These are phyloP conservation scores for Babjeviella inositovora DNA, from an alignment of 805 yeast genomes.

Conservation along the genomic window DNA sequence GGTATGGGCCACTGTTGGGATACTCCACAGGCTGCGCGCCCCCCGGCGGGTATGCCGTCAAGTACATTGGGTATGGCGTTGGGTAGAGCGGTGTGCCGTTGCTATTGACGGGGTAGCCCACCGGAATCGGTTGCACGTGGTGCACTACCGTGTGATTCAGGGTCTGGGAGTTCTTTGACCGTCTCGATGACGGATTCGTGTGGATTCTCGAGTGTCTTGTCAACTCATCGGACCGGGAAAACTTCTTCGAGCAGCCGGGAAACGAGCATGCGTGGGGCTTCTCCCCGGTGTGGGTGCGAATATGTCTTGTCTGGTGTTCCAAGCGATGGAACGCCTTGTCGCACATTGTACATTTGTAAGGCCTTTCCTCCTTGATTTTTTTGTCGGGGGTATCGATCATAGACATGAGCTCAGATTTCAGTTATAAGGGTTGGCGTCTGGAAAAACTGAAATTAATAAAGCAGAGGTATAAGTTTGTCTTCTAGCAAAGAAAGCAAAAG, in stretches of 20 bases:
- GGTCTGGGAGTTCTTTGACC: slow-evolving; percentile 13
- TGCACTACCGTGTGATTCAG: slow-evolving; percentile 3
- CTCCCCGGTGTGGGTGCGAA: slow-evolving; percentile 88
- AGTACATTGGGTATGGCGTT: slow-evolving; percentile 2
- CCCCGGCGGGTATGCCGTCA: too few species aligned
- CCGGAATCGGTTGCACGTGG: slow-evolving; percentile 3
- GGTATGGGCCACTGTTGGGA: too few species aligned
- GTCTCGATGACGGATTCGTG: slow-evolving; percentile 33
- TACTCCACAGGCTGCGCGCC: too few species aligned
- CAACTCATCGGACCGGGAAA: slow-evolving; percentile 70
- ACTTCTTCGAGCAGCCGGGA: slow-evolving; percentile 73
- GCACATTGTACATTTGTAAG: slow-evolving; percentile 76
- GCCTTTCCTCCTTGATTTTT: slow-evolving; percentile 27
- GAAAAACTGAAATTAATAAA: too few species aligned
- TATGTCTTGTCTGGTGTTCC: slow-evolving; percentile 86
- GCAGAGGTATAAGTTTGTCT: too few species aligned
- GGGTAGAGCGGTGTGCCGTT: slow-evolving; percentile 1
- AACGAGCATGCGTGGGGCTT: slow-evolving; percentile 77
- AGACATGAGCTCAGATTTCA: too few species aligned
- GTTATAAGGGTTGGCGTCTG: too few species aligned
- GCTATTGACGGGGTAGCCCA: slow-evolving; percentile 1
- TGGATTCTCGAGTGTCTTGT: slow-evolving; percentile 80
- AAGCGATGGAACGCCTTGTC: slow-evolving; percentile 75
- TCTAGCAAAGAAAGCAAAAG: too few species aligned
- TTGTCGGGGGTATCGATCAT: slow-evolving; percentile 3